phyloP scores from a whole-genome alignment of 306 rosid genomes.

The Fragaria vesca region DNA sequence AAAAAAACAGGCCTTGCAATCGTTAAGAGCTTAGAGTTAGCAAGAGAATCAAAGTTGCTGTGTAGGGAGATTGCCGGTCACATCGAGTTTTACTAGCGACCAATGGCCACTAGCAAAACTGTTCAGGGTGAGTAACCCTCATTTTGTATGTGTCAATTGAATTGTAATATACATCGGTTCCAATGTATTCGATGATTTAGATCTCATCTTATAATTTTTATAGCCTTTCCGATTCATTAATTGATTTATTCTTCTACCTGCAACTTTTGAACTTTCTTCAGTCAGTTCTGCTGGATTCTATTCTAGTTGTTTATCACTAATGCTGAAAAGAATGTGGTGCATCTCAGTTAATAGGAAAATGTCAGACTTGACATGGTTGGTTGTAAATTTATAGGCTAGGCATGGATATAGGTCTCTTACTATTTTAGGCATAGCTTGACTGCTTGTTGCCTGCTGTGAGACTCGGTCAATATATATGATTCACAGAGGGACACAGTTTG shows the following conservation, averaged over 20 bases:
- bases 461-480: background rate
- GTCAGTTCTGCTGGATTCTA: background rate
- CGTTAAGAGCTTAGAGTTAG: constrained; percentile 64
- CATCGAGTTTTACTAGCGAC: constrained; percentile 57
- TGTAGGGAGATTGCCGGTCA: constrained; percentile 84
- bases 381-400: constrained; percentile 1
- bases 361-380: background rate
- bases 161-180: background rate
- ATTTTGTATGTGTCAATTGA: constrained; percentile 16
- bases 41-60: constrained; percentile 66
- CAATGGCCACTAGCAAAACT: constrained; percentile 10
- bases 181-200: background rate
- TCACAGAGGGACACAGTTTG: background rate
- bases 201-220: background rate
- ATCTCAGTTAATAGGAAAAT: background rate
- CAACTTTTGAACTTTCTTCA: background rate
- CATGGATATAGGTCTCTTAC: background rate
- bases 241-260: background rate
- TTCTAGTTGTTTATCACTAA: background rate
- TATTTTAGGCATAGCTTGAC: background rate
- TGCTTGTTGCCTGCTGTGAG: background rate
- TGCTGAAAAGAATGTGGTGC: background rate
- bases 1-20: constrained; percentile 71
- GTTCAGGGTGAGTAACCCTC: constrained; percentile 21
- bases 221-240: background rate